Evolutionary conservation across 2,329 filamentous ascomycete genomes (phyloP), one percentile per base, ranked within the genome.

Genomic region (Phyllachora maydis): DNA sequence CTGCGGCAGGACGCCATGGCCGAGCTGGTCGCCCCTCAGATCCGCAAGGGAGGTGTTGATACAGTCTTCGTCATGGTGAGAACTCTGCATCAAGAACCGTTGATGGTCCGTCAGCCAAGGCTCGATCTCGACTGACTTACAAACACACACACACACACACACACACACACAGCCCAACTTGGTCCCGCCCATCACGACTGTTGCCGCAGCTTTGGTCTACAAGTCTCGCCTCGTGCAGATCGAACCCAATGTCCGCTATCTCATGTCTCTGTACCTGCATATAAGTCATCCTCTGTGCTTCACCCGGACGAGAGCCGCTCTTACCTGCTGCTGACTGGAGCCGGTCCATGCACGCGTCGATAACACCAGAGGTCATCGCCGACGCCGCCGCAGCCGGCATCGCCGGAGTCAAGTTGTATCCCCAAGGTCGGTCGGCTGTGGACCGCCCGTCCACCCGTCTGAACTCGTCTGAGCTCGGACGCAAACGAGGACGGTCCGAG

Each of bases 381-480:
- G 61, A 79, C 36, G 81, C 82, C 20, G 72, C 73, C 31, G 56
- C 59, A 26, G 66, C 70, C 3, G 79, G 79, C 5, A 65, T 90
- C 35, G 46, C 52, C 3, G 74, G 74, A 16, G 65, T 82, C 23
- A 82, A 82, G 47, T 60, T 69, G 22, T 81, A 82, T 35, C 65
- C 69, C 3, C 50, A 39, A 47, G 51, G 20, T 22, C 11, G n/a
- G n/a, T n/a, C n/a, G n/a, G n/a, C n/a, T n/a, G n/a, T n/a, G n/a
- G n/a, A n/a, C n/a, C n/a, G n/a, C n/a, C n/a, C n/a, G n/a, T n/a
- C n/a, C n/a, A n/a, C n/a, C n/a, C n/a, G n/a, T n/a, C n/a, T n/a
- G n/a, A n/a, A n/a, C n/a, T n/a, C n/a, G n/a, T n/a, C n/a, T n/a
- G n/a, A n/a, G n/a, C n/a, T n/a, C n/a, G n/a, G n/a, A n/a, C n/a